Conservation (phyloP, 2,329 filamentous ascomycete genomes). For the Microcyclospora pomicola region DNA sequence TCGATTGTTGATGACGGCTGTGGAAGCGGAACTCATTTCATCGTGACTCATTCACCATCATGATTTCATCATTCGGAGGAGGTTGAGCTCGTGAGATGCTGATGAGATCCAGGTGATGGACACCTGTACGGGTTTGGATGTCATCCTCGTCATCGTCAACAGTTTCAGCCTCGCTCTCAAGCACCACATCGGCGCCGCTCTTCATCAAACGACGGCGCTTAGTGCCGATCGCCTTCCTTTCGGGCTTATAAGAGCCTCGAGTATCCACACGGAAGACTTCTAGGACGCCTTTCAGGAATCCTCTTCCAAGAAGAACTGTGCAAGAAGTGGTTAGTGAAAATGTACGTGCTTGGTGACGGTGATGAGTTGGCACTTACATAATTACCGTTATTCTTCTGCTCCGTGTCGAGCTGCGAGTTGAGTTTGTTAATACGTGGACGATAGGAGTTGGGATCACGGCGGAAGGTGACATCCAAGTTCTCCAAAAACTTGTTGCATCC, state of each 20-base stretch:
- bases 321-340: background rate
- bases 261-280: slow-evolving; percentile 2
- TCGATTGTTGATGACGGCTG: too few species aligned
- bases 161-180: slow-evolving; percentile 48
- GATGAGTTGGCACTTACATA: slow-evolving; percentile 47
- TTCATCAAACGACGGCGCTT: slow-evolving; percentile 18
- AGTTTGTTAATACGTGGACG: slow-evolving; percentile 97
- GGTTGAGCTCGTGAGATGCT: slow-evolving; percentile 3
- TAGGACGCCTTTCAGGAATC: slow-evolving; percentile 53
- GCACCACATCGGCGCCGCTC: slow-evolving; percentile 39
- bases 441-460: slow-evolving; percentile 90
- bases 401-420: slow-evolving; percentile 89
- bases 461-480: slow-evolving; percentile 96
- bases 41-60: background rate
- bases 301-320: slow-evolving; percentile 89
- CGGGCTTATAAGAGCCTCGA: slow-evolving; percentile 1
- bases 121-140: slow-evolving; percentile 3
- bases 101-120: background rate
- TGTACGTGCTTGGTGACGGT: background rate
- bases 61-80: slow-evolving; percentile 1
- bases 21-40: too few species aligned
- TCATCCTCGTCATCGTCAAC: slow-evolving; percentile 41
- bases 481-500: slow-evolving; percentile 95
- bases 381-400: slow-evolving; percentile 88
- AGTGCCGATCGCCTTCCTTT: slow-evolving; percentile 10